Conservation (phyloP, 257 asterid genomes). For the Echium plantagineum region DNA sequence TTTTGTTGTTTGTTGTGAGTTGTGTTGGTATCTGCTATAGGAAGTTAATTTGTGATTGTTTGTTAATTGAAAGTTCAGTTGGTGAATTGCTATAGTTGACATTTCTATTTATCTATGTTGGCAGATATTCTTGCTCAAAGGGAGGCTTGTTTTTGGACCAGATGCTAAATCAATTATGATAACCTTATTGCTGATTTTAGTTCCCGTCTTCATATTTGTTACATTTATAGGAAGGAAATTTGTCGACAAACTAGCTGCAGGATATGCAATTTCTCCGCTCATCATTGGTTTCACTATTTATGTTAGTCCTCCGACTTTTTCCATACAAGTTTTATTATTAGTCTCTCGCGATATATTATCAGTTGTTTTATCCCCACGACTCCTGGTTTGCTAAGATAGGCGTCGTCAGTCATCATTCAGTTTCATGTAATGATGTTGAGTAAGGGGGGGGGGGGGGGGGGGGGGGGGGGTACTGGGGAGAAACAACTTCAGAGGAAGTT, state of each 20-base stretch:
- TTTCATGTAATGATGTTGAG: not conserved
- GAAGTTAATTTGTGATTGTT: no score
- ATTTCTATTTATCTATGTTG: not conserved
- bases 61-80: no score
- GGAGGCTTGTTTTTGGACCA: conserved; percentile 71
- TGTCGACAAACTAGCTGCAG: conserved; percentile 24
- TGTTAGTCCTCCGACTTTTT: conserved; percentile 33
- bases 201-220: conserved; percentile 52
- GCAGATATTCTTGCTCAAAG: conserved; percentile 63
- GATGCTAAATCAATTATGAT: conserved; percentile 52
- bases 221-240: conserved; percentile 40
- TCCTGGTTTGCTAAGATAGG: not conserved
- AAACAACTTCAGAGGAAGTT: no score
- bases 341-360: not conserved
- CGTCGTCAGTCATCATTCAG: not conserved
- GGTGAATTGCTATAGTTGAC: no score
- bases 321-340: not conserved
- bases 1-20: no score
- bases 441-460: not conserved
- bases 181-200: conserved; percentile 44
- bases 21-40: no score
- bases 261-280: conserved; percentile 28
- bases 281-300: conserved; percentile 32
- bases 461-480: no score
- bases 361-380: not conserved